Evolutionary conservation across 1,139 yeast genomes (phyloP).

Genomic region (Yamadazyma taylorii): DNA sequence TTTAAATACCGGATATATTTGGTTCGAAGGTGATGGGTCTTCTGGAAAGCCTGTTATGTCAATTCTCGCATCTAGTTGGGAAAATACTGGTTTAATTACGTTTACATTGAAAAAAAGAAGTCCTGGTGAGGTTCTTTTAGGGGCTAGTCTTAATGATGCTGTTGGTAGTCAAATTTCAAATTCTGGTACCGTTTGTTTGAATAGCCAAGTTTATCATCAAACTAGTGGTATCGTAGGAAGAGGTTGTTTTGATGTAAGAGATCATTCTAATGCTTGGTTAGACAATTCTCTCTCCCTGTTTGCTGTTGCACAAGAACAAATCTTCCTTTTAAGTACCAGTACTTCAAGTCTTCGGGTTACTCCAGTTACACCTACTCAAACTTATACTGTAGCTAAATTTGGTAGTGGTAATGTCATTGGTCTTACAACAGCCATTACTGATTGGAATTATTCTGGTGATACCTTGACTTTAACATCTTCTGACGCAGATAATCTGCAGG

Average conservation of each 20-base stretch:
- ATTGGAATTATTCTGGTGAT: conserved; percentile 7
- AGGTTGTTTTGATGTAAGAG: conserved; percentile 27
- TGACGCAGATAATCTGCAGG: not conserved
- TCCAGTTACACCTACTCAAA: conserved; percentile 20
- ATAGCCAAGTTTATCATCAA: conserved; percentile 21
- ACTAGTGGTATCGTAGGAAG: conserved; percentile 21
- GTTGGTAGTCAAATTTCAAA: conserved; percentile 19
- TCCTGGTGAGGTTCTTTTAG: conserved; percentile 17
- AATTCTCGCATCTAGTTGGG: conserved; percentile 20
- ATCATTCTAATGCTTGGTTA: conserved; percentile 20
- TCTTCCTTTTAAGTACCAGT: conserved; percentile 21
- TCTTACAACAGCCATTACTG: conserved; percentile 16
- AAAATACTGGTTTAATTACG: conserved; percentile 24
- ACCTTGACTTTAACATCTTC: conserved; percentile 6
- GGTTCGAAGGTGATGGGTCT: conserved; percentile 23
- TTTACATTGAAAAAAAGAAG: conserved; percentile 21
- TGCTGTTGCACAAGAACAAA: conserved; percentile 18
- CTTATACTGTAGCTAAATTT: conserved; percentile 30
- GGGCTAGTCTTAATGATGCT: conserved; percentile 7
- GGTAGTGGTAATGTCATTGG: conserved; percentile 30
- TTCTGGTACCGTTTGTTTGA: conserved; percentile 27
- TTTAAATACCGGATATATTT: conserved; percentile 26
- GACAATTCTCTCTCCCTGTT: conserved; percentile 11
- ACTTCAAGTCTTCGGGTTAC: conserved; percentile 18
- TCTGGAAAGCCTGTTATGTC: conserved; percentile 17